These are phyloP conservation scores for Penicillium sp. DNA, from an alignment of 2,329 filamentous ascomycete genomes.

Conservation along the genomic window DNA sequence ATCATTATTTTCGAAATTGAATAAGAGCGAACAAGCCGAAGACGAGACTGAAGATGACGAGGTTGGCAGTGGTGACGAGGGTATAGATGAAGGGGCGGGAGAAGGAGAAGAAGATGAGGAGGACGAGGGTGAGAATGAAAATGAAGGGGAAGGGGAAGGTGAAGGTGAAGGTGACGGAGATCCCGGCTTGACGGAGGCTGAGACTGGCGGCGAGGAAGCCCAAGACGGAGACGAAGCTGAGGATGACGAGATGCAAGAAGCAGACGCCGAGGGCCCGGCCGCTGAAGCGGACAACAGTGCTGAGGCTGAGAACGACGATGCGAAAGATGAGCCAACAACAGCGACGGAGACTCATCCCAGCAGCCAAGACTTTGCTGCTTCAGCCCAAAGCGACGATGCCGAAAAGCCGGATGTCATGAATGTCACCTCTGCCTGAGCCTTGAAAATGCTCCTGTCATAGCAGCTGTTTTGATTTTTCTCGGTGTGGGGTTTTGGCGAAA, in stretches of 20 bases:
- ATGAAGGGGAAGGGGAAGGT: too few relatives aligned
- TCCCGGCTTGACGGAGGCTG: slow-evolving; percentile 16
- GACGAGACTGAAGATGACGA: slow-evolving; percentile 27
- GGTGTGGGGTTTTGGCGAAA: too few relatives aligned
- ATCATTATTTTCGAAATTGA: slow-evolving; percentile 27
- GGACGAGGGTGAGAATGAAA: slow-evolving; percentile 8
- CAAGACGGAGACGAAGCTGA: slow-evolving; percentile 9
- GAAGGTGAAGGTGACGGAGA: slow-evolving; percentile 11
- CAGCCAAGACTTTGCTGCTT: background rate
- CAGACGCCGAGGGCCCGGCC: background rate
- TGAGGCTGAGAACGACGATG: slow-evolving; percentile 4
- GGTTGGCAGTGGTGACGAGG: slow-evolving; percentile 21
- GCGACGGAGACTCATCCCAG: slow-evolving; percentile 10
- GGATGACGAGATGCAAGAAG: slow-evolving; percentile 19
- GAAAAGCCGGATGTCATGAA: slow-evolving; percentile 17
- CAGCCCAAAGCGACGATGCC: slow-evolving; percentile 4
- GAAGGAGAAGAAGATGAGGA: slow-evolving; percentile 14
- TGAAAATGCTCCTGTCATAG: too few relatives aligned
- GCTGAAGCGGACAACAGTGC: background rate
- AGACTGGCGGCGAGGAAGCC: slow-evolving; percentile 11
- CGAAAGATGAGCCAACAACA: slow-evolving; percentile 8
- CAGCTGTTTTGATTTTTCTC: slow-evolving; percentile 1
- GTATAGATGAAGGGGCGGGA: slow-evolving; percentile 14
- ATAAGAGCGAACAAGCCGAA: slow-evolving; percentile 18
- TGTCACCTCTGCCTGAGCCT: slow-evolving; percentile 9